phyloP scores from a whole-genome alignment of 2,329 filamentous ascomycete genomes.

The Ophiobolus disseminans region DNA sequence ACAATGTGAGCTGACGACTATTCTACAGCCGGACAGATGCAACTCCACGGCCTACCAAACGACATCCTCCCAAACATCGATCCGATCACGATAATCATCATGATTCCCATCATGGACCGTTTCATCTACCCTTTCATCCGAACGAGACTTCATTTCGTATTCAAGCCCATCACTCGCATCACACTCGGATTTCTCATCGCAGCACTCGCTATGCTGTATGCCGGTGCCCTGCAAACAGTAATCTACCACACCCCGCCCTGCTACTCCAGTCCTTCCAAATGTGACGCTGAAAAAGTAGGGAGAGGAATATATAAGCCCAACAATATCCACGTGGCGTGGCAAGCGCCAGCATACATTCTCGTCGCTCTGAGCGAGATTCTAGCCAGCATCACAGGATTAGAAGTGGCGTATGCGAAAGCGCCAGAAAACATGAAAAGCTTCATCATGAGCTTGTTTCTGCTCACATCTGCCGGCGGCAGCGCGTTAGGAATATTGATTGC shows the following conservation, averaged over 20 bases:
- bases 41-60: slow-evolving; percentile 56
- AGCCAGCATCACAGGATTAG: slow-evolving; percentile 56
- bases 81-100: slow-evolving; percentile 55
- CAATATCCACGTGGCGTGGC: slow-evolving; percentile 54
- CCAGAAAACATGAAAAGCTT: slow-evolving; percentile 57
- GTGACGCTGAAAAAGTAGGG: slow-evolving; percentile 42
- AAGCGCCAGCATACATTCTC: slow-evolving; percentile 55
- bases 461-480: slow-evolving; percentile 66
- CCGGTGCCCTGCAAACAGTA: slow-evolving; percentile 63
- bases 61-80: slow-evolving; percentile 59
- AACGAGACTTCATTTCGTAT: slow-evolving; percentile 47
- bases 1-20: neutral
- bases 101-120: slow-evolving; percentile 56
- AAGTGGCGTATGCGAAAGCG: slow-evolving; percentile 57
- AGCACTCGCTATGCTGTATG: slow-evolving; percentile 61
- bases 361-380: slow-evolving; percentile 56
- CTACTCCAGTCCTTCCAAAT: slow-evolving; percentile 54
- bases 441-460: slow-evolving; percentile 64
- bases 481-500: slow-evolving; percentile 68
- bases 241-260: slow-evolving; percentile 64
- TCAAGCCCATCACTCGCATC: slow-evolving; percentile 61
- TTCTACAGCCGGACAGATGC: slow-evolving; percentile 53
- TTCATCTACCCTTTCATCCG: slow-evolving; percentile 56
- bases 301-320: slow-evolving; percentile 48
- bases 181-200: slow-evolving; percentile 62